phyloP scores from a whole-genome alignment of 495 filamentous ascomycete genomes.

The Neurospora sp. region DNA sequence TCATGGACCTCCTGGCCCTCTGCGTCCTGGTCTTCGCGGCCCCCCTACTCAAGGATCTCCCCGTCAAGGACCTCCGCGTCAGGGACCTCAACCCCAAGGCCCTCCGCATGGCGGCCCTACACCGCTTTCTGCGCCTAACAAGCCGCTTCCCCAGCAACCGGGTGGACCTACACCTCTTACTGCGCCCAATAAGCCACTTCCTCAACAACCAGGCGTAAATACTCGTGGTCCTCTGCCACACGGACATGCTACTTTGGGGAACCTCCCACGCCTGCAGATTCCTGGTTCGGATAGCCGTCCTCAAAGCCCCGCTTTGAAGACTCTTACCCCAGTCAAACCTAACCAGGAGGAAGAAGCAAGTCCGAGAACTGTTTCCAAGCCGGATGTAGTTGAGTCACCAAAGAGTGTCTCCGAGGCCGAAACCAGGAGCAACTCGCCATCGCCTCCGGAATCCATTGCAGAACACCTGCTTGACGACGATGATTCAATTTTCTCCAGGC shows the following conservation, averaged over 20 bases:
- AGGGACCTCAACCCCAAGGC: neutral
- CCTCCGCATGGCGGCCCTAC: neutral
- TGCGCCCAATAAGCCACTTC: neutral
- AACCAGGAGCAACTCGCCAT: neutral
- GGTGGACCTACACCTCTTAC: slow-evolving; percentile 3
- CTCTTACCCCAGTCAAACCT: neutral
- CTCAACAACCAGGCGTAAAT: neutral
- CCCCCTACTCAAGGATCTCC: slow-evolving; percentile 7
- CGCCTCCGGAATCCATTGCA: slow-evolving; percentile 6
- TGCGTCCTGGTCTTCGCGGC: neutral
- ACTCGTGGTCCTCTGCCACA: neutral
- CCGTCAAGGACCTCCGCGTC: slow-evolving; percentile 6
- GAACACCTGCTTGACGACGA: slow-evolving; percentile 9
- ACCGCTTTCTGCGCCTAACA: slow-evolving; percentile 1
- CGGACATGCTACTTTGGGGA: neutral
- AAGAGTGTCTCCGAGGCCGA: neutral
- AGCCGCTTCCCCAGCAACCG: neutral
- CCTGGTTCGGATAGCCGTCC: neutral
- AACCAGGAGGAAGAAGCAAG: neutral
- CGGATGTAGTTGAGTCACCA: neutral
- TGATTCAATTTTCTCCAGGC: slow-evolving; percentile 13
- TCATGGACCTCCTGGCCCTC: neutral
- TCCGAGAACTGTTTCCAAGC: neutral
- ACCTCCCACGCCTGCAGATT: slow-evolving; percentile 3
- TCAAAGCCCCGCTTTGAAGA: neutral